These are phyloP conservation scores for Glycine latifolia DNA, from an alignment of 306 rosid genomes.

Conservation along the genomic window DNA sequence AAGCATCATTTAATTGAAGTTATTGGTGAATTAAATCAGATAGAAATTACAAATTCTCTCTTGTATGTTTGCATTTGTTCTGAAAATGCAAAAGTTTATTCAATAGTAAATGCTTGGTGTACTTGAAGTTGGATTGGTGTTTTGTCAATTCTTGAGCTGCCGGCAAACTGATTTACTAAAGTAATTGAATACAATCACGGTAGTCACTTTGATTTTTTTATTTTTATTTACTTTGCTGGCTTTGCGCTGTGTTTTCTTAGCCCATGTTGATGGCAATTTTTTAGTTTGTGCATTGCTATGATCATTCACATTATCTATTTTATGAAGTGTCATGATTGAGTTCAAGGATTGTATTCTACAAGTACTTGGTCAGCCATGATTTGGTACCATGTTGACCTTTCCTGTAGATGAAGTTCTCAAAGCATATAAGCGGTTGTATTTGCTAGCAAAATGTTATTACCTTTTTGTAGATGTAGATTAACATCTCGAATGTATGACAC, in stretches of 20 bases:
- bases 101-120: no score
- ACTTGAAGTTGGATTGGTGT: neutral
- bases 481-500: neutral
- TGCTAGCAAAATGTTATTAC: constrained; percentile 11
- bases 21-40: constrained; percentile 18
- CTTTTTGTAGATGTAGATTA: neutral
- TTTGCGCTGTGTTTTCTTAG: neutral
- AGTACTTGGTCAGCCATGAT: constrained; percentile 20
- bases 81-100: no score
- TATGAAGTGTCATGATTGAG: no score
- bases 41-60: constrained; percentile 33
- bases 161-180: constrained; percentile 13
- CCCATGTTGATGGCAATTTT: neutral
- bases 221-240: neutral
- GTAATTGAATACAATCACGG: neutral
- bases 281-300: neutral
- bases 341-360: constrained; percentile 24
- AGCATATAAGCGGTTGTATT: neutral
- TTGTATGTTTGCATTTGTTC: neutral
- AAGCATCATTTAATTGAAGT: constrained; percentile 33
- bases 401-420: constrained; percentile 28
- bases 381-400: constrained; percentile 17
- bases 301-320: neutral
- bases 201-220: neutral
- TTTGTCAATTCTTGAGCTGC: constrained; percentile 31